phyloP scores from a whole-genome alignment of 495 filamentous ascomycete genomes.

The Trypethelium eluteriae region DNA sequence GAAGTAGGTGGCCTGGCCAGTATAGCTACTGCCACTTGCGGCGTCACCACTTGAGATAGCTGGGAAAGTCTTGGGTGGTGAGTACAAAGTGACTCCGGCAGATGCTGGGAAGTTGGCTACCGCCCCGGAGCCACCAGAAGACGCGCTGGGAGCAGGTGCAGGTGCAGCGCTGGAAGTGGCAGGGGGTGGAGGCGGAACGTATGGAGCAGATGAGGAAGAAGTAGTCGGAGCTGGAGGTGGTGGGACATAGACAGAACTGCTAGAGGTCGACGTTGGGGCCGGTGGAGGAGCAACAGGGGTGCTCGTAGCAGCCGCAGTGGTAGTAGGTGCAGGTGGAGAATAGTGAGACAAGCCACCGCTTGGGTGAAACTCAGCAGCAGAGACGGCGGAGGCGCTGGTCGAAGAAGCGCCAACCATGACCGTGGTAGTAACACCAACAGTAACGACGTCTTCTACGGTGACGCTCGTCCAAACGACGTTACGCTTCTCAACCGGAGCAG shows the following conservation, averaged over 20 bases:
- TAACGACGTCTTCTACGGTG: conserved; percentile 31
- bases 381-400: not conserved
- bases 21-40: too few relatives aligned
- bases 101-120: conserved; percentile 11
- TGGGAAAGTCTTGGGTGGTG: conserved; percentile 14
- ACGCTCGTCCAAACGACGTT: conserved; percentile 35
- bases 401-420: conserved; percentile 31
- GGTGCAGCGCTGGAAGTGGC: conserved; percentile 2
- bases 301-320: not conserved
- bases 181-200: not conserved
- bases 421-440: conserved; percentile 35
- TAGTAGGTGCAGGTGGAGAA: not conserved
- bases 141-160: conserved; percentile 1
- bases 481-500: conserved; percentile 35
- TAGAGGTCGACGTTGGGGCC: not conserved
- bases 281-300: conserved; percentile 2
- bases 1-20: too few relatives aligned
- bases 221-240: conserved; percentile 12
- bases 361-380: not conserved
- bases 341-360: too few relatives aligned
- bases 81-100: conserved; percentile 3
- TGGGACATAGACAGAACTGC: conserved; percentile 13
- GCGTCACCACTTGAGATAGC: conserved; percentile 20
- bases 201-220: not conserved
- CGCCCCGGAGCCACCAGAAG: conserved; percentile 1